phyloP scores from a whole-genome alignment of 768 basidiomycete species.

The Kwoniella botswanensis region DNA sequence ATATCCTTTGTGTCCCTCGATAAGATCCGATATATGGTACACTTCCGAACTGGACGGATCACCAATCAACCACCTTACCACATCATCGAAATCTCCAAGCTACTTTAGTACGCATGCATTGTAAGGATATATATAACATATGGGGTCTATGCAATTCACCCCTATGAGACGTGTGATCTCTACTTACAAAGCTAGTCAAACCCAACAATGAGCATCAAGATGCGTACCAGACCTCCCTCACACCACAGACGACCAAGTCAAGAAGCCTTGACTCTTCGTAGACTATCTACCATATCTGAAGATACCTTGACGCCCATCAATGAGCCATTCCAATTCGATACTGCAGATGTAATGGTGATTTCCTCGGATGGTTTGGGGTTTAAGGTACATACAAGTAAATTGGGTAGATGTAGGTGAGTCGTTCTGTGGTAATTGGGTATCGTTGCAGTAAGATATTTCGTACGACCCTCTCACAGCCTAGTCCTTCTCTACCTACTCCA shows the following conservation, averaged over 20 bases:
- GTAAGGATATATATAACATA: too few relatives aligned
- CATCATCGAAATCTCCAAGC: neutral
- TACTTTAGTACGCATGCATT: neutral
- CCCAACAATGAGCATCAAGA: conserved; percentile 1
- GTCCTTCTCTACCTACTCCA: neutral
- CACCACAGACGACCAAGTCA: neutral
- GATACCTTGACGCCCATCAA: conserved; percentile 16
- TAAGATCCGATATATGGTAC: neutral
- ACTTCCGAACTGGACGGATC: neutral
- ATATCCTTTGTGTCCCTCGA: neutral
- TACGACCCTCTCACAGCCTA: neutral
- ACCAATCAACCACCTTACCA: neutral
- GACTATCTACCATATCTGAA: conserved; percentile 17
- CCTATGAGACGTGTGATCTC: too few relatives aligned
- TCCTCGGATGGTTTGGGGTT: conserved; percentile 14
- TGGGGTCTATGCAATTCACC: too few relatives aligned
- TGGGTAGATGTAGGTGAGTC: conserved; percentile 18
- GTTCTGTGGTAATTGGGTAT: too few relatives aligned
- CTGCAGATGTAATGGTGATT: conserved; percentile 13
- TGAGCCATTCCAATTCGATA: conserved; percentile 12
- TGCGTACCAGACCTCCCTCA: neutral
- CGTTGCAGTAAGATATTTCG: conserved; percentile 2
- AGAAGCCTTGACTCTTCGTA: neutral
- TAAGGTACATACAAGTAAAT: conserved; percentile 2
- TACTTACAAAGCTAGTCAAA: too few relatives aligned